Percentiles rank a stretch among this genome's conserved stretches.
Conservation (phyloP, 192 early-diverging fungal species). For the Haplosporangium gracile region DNA sequence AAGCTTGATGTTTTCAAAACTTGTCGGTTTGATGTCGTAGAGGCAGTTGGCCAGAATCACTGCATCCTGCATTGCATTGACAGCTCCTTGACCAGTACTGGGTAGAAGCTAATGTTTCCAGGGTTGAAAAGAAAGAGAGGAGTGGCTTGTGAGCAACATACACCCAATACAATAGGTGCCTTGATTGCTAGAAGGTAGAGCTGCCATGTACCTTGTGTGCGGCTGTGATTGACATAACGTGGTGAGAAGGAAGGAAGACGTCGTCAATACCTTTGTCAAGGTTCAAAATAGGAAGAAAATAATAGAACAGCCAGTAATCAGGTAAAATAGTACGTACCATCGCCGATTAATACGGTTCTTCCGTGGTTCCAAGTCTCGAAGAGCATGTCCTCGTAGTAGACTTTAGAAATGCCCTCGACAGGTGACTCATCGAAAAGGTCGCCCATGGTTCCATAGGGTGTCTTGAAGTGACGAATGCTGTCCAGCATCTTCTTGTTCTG, state of each 20-base stretch:
- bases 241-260: not conserved
- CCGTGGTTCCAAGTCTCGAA: constrained; percentile 7
- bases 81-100: not conserved
- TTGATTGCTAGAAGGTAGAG: too few species aligned
- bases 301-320: too few species aligned
- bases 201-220: not conserved
- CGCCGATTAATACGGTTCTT: not conserved
- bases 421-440: not conserved
- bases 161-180: too few species aligned
- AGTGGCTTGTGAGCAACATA: too few species aligned
- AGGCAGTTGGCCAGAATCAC: constrained; percentile 9
- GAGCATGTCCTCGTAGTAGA: constrained; percentile 6
- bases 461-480: not conserved
- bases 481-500: not conserved
- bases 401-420: not conserved
- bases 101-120: not conserved
- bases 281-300: not conserved
- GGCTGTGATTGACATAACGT: not conserved
- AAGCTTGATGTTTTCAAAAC: not conserved
- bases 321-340: not conserved
- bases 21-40: not conserved
- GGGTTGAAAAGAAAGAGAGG: too few species aligned
- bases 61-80: constrained; percentile 5
- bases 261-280: not conserved
- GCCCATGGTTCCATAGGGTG: not conserved